Conservation (phyloP, 768 basidiomycete genomes). For the Mycena epipterygia region DNA sequence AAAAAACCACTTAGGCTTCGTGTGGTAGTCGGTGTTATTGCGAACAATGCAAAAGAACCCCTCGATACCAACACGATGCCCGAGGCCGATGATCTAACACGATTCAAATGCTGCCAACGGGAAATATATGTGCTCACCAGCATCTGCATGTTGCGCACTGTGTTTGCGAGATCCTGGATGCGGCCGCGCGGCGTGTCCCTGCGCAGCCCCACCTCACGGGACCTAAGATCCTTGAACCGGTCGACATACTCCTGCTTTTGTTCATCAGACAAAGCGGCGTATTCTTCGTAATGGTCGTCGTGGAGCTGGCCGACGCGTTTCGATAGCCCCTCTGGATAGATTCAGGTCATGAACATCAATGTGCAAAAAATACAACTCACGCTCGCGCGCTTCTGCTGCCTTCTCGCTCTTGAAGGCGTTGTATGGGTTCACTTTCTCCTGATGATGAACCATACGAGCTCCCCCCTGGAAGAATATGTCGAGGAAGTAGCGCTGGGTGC, state of each 20-base stretch:
- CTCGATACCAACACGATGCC: conserved; percentile 35
- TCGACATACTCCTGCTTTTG: conserved; percentile 21
- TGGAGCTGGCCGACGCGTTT: not conserved
- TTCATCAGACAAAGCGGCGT: not conserved
- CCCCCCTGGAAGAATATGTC: conserved; percentile 1
- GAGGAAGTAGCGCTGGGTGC: not conserved
- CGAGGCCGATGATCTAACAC: conserved; percentile 24
- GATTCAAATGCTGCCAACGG: not conserved
- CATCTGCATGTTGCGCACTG: not conserved
- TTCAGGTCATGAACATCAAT: too few relatives aligned
- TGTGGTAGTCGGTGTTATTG: conserved; percentile 27
- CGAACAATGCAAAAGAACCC: conserved; percentile 42
- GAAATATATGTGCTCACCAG: conserved; percentile 2
- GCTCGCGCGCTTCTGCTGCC: not conserved
- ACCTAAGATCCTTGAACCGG: not conserved
- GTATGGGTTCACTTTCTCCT: not conserved
- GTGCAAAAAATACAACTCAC: not conserved
- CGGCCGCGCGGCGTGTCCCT: conserved; percentile 11
- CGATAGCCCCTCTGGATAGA: not conserved
- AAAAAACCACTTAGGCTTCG: conserved; percentile 39
- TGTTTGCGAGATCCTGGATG: conserved; percentile 25
- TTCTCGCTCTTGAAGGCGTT: conserved; percentile 4
- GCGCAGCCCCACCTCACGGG: not conserved
- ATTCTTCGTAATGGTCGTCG: conserved; percentile 13
- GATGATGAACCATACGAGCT: not conserved